Evolutionary conservation across 163 green algal species (phyloP).

Genomic region (Scenedesmus sp.): DNA sequence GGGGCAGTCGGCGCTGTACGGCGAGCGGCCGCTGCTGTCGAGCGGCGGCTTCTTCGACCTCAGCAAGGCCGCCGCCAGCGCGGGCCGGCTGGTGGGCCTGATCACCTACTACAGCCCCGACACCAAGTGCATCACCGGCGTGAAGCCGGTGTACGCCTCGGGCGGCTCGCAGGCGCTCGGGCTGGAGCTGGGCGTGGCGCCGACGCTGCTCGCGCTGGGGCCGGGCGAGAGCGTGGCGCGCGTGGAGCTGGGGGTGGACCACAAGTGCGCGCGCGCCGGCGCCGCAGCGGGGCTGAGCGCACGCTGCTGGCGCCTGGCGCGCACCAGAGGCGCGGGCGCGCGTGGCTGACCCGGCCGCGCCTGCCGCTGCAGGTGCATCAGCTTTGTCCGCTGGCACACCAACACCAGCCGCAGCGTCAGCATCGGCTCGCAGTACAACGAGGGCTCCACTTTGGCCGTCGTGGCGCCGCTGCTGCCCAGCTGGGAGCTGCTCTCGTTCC

Average conservation of each 20-base stretch:
- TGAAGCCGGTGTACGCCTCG: conserved; percentile 20
- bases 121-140: conserved; percentile 16
- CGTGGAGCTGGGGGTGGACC: conserved; percentile 7
- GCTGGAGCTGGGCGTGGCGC: too few species aligned
- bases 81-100: not conserved
- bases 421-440: conserved; percentile 11
- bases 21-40: not conserved
- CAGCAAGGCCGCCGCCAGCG: too few species aligned
- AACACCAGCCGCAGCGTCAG: not conserved
- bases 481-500: conserved; percentile 13
- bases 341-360: not conserved
- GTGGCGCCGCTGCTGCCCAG: not conserved
- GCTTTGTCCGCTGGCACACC: conserved; percentile 10
- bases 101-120: conserved; percentile 21
- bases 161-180: not conserved
- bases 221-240: not conserved
- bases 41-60: too few species aligned
- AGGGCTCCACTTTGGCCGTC: too few species aligned
- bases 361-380: conserved; percentile 25
- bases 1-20: conserved; percentile 16
- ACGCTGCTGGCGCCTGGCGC: too few species aligned
- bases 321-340: too few species aligned
- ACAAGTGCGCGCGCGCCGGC: not conserved
- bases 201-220: conserved; percentile 1
- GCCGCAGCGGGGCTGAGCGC: too few species aligned